These are phyloP conservation scores for Chaetoscypha palmicola DNA, from an alignment of 2,329 filamentous ascomycete genomes.

Conservation along the genomic window DNA sequence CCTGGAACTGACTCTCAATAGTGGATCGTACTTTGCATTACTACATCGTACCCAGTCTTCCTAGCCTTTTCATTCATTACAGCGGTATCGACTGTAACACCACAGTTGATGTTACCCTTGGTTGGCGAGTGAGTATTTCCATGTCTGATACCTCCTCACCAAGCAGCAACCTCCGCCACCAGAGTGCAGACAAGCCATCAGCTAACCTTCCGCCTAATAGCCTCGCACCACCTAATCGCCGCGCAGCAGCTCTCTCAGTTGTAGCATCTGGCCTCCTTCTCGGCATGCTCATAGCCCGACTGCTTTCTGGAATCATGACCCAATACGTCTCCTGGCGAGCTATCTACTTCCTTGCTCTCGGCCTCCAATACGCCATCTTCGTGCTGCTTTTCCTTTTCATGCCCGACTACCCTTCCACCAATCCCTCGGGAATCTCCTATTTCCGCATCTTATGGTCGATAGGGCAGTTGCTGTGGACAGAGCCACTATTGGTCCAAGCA, in stretches of 20 bases:
- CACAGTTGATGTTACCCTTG: conserved; percentile 71
- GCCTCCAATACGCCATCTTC: conserved; percentile 61
- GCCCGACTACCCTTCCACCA: conserved; percentile 74
- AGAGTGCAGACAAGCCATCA: too few species aligned
- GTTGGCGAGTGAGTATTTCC: too few species aligned
- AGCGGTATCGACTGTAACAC: conserved; percentile 74
- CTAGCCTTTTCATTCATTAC: conserved; percentile 64
- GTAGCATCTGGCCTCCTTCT: conserved; percentile 70
- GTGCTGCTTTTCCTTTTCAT: conserved; percentile 62
- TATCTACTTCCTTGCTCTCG: conserved; percentile 73
- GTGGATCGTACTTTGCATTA: conserved; percentile 68
- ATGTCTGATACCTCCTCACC: too few species aligned
- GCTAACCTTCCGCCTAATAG: too few species aligned
- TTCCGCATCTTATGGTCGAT: conserved; percentile 59
- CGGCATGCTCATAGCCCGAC: conserved; percentile 67
- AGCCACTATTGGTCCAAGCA: conserved; percentile 64
- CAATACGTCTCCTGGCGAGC: conserved; percentile 69
- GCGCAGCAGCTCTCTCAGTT: conserved; percentile 64
- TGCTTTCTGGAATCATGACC: conserved; percentile 68
- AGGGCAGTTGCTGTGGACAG: conserved; percentile 51
- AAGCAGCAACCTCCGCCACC: too few species aligned
- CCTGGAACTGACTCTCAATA: conserved; percentile 18
- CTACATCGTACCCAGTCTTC: conserved; percentile 57
- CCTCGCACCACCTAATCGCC: conserved; percentile 61
- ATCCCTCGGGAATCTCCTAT: conserved; percentile 59